These are phyloP conservation scores for Leishmania aethiopica DNA, from an alignment of 208 protist species.

Conservation along the genomic window DNA sequence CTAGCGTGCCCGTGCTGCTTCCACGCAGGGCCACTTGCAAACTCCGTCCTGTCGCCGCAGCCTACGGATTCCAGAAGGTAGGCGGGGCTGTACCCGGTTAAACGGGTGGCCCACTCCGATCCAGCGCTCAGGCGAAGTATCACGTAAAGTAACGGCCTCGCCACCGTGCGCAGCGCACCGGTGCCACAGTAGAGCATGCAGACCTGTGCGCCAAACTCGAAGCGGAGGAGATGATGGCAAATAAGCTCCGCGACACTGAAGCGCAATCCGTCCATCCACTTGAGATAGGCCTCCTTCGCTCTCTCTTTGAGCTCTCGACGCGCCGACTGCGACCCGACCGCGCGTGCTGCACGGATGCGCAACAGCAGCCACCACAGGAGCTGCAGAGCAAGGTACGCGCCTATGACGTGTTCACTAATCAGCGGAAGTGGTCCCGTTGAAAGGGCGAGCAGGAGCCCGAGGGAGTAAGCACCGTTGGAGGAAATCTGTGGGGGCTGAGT, in stretches of 20 bases:
- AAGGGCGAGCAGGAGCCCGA: not conserved
- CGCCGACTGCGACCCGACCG: conserved; percentile 19
- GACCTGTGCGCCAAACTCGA: conserved; percentile 14
- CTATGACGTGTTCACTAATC: not conserved
- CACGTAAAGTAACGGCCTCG: conserved; percentile 10
- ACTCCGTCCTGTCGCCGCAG: not conserved
- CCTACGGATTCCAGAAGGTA: not conserved
- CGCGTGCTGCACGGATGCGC: conserved; percentile 13
- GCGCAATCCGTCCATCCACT: conserved; percentile 21
- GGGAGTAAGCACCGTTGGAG: not conserved
- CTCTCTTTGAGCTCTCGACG: conserved; percentile 4
- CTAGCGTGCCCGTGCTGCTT: conserved; percentile 10
- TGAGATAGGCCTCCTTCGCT: not conserved
- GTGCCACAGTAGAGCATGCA: conserved; percentile 25
- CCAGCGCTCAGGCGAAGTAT: conserved; percentile 9
- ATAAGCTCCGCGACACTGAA: not conserved
- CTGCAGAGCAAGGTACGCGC: conserved; percentile 17
- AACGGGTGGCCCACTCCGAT: not conserved
- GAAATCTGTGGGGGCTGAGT: conserved; percentile 5
- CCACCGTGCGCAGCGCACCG: conserved; percentile 11
- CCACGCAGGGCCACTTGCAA: conserved; percentile 13
- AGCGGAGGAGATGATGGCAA: not conserved
- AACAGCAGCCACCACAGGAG: conserved; percentile 19
- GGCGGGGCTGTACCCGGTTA: conserved; percentile 11
- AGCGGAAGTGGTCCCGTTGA: not conserved